Evolutionary conservation across 202 grass and related monocot species (phyloP), one percentile per base, ranked within the genome.

Genomic region (Panicum hallii): DNA sequence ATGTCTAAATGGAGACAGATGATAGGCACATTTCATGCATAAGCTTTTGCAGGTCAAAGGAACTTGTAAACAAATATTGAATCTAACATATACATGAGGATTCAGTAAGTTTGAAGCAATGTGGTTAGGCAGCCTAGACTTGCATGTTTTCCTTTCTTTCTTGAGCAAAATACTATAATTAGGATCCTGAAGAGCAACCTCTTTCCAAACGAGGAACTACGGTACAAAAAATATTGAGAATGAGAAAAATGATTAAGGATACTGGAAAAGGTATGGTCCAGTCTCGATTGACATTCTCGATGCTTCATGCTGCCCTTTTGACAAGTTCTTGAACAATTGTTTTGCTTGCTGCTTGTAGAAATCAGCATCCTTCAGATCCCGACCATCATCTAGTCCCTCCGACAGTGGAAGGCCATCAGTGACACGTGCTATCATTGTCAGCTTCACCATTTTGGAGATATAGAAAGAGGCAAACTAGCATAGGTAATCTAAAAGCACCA

Each of bases 261-360:
- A 97, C 95, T 97, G 95, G 72, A 97, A 93, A 82, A 82, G 83
- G 87, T 95, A 95, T 57, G 92, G 87, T 48, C 90, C 95, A 1
- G 95, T 97, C 80, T 97, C 92, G 52, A 97, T 94, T 55, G 95
- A 95, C 95, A 97, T 97, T 73, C 92, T 82, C 9, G 95, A 97
- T 45, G 95, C 95, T 62, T 97, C 95, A 72, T 97, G 78, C 36
- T 93, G 90, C n/a, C 95, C 95, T 69, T 87, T 91, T 1, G 95
- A 97, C 69, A 97, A 90, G 74, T 93, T 97, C 85, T 97, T 95
- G 76, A 97, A 97, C 70, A 95, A 81, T 23, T 94, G 86, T 79
- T 97, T 97, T 42, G 95, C 95, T 87, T 97, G 95, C 75, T 97
- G 95, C 72, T 97, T 97, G 68, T 97, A 97, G 72, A 91, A 94